Evolutionary conservation across 208 protist species (phyloP).

Genomic region (Acanthamoeba royreba): DNA sequence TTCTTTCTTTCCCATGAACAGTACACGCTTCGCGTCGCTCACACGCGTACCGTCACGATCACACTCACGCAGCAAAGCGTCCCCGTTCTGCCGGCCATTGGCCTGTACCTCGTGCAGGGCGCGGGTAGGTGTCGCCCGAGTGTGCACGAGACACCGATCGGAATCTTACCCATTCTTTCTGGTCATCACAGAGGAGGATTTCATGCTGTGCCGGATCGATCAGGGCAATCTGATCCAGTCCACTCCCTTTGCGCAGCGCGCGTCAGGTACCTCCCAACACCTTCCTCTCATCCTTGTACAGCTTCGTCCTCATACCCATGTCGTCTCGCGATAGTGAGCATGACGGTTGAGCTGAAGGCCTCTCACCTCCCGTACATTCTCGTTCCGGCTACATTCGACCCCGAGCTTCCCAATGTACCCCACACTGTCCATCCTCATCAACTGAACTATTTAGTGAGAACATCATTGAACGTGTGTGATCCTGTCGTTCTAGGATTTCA

Average conservation of each 20-base stretch:
- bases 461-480: too few species aligned
- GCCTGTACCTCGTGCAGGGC: background rate
- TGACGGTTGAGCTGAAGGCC: background rate
- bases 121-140: too few species aligned
- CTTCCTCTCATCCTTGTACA: too few species aligned
- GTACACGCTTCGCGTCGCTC: background rate
- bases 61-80: background rate
- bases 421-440: background rate
- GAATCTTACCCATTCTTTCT: too few species aligned
- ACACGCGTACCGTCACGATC: background rate
- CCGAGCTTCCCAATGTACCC: background rate
- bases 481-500: background rate
- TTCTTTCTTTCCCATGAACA: too few species aligned
- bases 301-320: background rate
- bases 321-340: background rate
- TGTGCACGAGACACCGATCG: too few species aligned
- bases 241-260: background rate
- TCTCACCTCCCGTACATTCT: background rate
- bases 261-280: background rate
- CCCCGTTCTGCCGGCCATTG: background rate
- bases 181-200: background rate
- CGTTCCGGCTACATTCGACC: conserved; percentile 15
- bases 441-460: too few species aligned
- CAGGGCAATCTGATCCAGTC: background rate
- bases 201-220: background rate